Evolutionary conservation across 495 filamentous ascomycete genomes (phyloP), one percentile per base, ranked within the genome.

Genomic region (Penicillium steckii): DNA sequence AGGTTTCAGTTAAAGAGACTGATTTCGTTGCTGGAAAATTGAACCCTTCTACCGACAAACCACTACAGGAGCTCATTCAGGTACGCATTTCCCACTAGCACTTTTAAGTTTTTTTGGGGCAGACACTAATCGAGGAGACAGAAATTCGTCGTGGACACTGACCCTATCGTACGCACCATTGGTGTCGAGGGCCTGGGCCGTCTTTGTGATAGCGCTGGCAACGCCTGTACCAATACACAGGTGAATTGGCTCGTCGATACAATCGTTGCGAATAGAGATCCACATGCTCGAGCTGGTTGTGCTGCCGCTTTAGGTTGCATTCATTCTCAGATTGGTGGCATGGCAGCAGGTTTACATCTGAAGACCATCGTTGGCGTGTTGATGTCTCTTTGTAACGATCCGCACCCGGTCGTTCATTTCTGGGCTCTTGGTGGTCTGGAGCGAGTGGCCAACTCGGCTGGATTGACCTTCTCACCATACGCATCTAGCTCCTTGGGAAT

Each of bases 271-370:
- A 97, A 97, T 61, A 78, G 93, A 24, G 94, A 99, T 52, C 94
- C 94, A 4, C 93, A 89, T 62, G 89, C 90, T 10, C 85, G 94
- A 62, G 91, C 94, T 33, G 94, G 94, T 23, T 99, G 91, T 65
- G 95, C 95, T 17, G 85, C 94, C 73, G 91, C 94, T 27, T 74
- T 99, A 49, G 94, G 93, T 12, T 90, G 86, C 55, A 97, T 97
- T 38, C 94, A 97, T 68, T 85, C 90, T 2, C 90, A 96, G 65
- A 88, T 97, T 25, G 94, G 94, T 48, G 94, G 94, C 56, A 97
- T 99, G 92, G 95, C 95, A 50, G 94, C 94, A 45, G 91, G 91
- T n/a, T 88, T 91, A 60, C 94, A 99, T 66, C 74, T 99, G 12
- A 97, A 97, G 71, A 95, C 90, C 7, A 97, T 99, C 44, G 83